Evolutionary conservation across 2,329 filamentous ascomycete genomes (phyloP), one percentile per base, ranked within the genome.

Genomic region (Ploettnerulaceae sp.): DNA sequence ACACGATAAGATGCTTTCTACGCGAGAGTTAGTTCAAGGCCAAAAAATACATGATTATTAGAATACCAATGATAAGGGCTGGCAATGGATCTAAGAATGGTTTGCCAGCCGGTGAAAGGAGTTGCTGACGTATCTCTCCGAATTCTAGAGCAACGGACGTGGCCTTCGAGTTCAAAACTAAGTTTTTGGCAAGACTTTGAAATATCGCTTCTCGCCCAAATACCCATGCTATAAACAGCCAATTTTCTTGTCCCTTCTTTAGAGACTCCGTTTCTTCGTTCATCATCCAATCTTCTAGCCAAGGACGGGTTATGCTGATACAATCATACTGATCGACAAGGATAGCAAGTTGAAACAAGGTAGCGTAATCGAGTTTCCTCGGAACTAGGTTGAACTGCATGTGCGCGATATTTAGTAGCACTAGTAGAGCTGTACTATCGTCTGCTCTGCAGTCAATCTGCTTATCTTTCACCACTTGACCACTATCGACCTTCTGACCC

Each of bases 201-300:
- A 52, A 49, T 3, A 25, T 26, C 1, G 34, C 28, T 7, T 48
- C 40, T 25, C 24, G 41, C 2, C 42, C 43, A 34, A 52, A 54
- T 3, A 36, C 47, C 46, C 44, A 54, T 7, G 36, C 40, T 36
- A 54, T 54, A n/a, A 47, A 52, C 18, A 54, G 5, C 47, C 39
- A 49, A 12, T 22, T 26, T 15, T 44, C 41, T n/a, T 44, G 41
- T 11, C 24, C 24, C 6, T 21, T n/a, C 14, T 32, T 31, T 7
- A 45, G n/a, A 8, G n/a, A 35, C 14, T 35, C 24, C 12, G 8
- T 21, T 22, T 24, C 12, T 36, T 47, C 39, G 15, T 47, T 29
- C 9, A 7, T 17, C 14, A 51, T n/a, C 48, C 51, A 54, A 9
- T 18, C 7, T 6, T 35, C 9, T 7, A 54, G n/a, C 49, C 49